Base-by-base conservation (phyloP, 2,329 filamentous ascomycete genomes). In the Nemania sp. region DNA sequence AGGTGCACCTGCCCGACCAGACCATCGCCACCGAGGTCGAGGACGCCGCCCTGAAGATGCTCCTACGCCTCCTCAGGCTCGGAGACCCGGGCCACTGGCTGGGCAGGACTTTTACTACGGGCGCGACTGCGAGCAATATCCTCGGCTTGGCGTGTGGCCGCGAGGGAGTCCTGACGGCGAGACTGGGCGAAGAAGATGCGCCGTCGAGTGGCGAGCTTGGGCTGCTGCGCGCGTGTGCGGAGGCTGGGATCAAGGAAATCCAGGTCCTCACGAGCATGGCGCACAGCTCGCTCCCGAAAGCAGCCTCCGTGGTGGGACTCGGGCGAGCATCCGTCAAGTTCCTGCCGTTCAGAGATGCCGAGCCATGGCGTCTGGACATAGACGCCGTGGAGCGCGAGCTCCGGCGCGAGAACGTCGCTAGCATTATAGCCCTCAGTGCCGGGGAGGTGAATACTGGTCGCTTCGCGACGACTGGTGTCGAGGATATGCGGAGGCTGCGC, bases 361-460 rank as follows among this genome's bases (percentile, higher is more conserved):
- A 86, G 64, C 83, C 86, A 0, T 90, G 92, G 77, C 79, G 77
- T 39, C 79, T 96, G 59, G 84, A 96, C 63, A 65, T 96, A 5
- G 75, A 77, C 2, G 75, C 75, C 3, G 74, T 96, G 2, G 84
- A 90, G 69, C 70, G 70, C 40, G 79, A 83, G 52, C 74, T 95
- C 14, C 67, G 61, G 52, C 72, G 69, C 30, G 68, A 73, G 1
- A 79, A 79, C 2, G 78, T 81, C 11, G 88, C 81, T n/a, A 88
- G 80, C 44, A 90, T 97, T 56, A 83, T 97, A 31, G 84, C 81
- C 4, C 74, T 96, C n/a, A 92, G 90, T 36, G 89, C 87, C 5
- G 90, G 90, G 1, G 93, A 97, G 72, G 90, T 97, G 23, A 97
- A 97, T 64, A 95, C 91, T 0, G 91, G 92, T 0, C 78, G 86